phyloP scores from a whole-genome alignment of 176 grass and related monocot species.

The Melocanna baccifera region DNA sequence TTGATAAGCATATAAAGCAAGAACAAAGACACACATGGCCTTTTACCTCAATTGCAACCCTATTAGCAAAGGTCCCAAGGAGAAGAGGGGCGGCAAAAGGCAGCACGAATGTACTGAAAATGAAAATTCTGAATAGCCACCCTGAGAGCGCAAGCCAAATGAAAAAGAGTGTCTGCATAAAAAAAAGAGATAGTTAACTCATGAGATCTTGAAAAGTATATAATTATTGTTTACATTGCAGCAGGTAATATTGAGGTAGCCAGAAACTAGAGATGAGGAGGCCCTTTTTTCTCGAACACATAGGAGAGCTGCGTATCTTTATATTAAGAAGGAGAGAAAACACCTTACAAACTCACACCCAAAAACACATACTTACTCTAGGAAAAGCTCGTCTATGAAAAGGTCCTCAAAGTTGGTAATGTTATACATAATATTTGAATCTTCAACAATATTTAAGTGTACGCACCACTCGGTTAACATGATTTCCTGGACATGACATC shows the following conservation, averaged over 20 bases:
- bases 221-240: neutral
- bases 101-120: slow-evolving; percentile 73
- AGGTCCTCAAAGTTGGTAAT: neutral
- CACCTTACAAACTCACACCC: too few species aligned
- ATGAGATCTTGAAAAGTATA: neutral
- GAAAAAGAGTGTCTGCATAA: slow-evolving; percentile 78
- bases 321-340: too few species aligned
- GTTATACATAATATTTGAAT: neutral
- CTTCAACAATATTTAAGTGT: neutral
- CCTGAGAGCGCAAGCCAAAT: slow-evolving; percentile 80
- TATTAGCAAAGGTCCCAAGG: slow-evolving; percentile 75
- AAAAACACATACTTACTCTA: too few species aligned
- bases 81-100: slow-evolving; percentile 89
- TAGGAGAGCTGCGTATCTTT: too few species aligned
- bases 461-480: neutral
- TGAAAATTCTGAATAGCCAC: slow-evolving; percentile 93
- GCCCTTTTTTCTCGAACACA: too few species aligned
- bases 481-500: neutral
- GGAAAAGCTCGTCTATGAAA: too few species aligned
- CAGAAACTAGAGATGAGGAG: neutral
- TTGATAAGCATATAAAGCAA: slow-evolving; percentile 1
- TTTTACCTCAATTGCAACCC: slow-evolving; percentile 77
- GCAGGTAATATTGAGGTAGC: neutral
- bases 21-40: neutral
- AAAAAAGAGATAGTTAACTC: neutral